phyloP scores from a whole-genome alignment of 768 basidiomycete genomes.

The Suillus fuscotomentosus region DNA sequence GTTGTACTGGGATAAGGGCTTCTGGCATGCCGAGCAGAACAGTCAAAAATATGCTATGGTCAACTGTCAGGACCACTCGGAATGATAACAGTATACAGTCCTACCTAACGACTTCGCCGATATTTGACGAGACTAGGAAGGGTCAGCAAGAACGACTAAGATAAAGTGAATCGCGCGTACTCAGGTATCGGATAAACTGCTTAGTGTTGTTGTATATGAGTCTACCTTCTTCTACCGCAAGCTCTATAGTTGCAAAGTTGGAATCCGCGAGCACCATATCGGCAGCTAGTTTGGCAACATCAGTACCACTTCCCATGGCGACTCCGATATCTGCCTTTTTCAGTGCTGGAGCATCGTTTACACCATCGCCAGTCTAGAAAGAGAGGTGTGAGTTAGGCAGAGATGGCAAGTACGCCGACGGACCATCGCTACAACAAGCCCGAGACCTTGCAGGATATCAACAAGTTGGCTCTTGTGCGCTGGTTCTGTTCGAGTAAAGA shows the following conservation, averaged over 20 bases:
- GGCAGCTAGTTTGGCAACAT: conserved; percentile 96
- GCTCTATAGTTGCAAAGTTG: conserved; percentile 96
- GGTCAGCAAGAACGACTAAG: conserved; percentile 9
- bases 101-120: conserved; percentile 89
- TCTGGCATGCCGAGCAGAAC: conserved; percentile 99
- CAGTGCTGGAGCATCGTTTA: conserved; percentile 96
- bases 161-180: conserved; percentile 41
- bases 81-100: neutral
- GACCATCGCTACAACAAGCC: conserved; percentile 95
- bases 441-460: conserved; percentile 87
- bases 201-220: conserved; percentile 99
- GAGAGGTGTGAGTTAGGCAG: conserved; percentile 11
- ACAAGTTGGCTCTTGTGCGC: conserved; percentile 94
- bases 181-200: conserved; percentile 99
- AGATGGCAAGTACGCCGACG: conserved; percentile 19
- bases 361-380: conserved; percentile 88
- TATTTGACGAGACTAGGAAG: conserved; percentile 82
- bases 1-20: conserved; percentile 94
- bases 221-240: conserved; percentile 95
- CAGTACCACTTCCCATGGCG: conserved; percentile 98
- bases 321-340: conserved; percentile 98
- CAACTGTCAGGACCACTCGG: conserved; percentile 5
- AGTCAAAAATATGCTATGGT: conserved; percentile 85
- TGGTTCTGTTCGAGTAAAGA: conserved; percentile 95
- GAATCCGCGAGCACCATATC: conserved; percentile 98